Conservation (phyloP, 2,329 filamentous ascomycete species). For the Rutstroemia sp. region DNA sequence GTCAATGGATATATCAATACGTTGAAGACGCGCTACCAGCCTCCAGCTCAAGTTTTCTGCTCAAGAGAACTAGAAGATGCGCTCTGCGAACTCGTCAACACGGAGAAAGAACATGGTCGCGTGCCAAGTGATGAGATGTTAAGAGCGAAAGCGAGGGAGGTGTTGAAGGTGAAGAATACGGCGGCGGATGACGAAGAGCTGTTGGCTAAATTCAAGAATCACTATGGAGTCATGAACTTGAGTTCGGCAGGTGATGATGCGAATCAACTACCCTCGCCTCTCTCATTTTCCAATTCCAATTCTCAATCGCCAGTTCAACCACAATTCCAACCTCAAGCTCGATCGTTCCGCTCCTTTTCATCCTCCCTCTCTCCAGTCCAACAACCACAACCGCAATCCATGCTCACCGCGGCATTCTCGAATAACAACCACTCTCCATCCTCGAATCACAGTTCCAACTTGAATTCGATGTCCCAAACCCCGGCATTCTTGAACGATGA, state of each 20-base stretch:
- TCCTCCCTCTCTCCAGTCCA: not conserved
- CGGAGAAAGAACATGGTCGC: conserved; percentile 32
- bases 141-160: conserved; percentile 39
- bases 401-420: not conserved
- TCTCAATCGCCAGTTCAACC: not conserved
- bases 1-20: conserved; percentile 42
- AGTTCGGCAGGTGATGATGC: not conserved
- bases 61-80: conserved; percentile 51
- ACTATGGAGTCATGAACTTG: not conserved
- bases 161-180: conserved; percentile 40
- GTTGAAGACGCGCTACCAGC: conserved; percentile 36
- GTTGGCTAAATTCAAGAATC: conserved; percentile 40
- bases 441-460: not conserved
- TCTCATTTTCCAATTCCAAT: not conserved
- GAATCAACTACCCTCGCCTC: not conserved
- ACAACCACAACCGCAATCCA: not conserved
- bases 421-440: not conserved
- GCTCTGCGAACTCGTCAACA: conserved; percentile 41
- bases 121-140: conserved; percentile 44
- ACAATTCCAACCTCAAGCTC: not conserved
- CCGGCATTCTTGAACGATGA: conserved; percentile 14
- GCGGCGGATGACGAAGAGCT: conserved; percentile 47
- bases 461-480: not conserved
- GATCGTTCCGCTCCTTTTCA: not conserved
- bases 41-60: conserved; percentile 48